A percentile compares a stretch with the other conserved stretches of the same genome.
Conservation (phyloP, 2,329 filamentous ascomycete species). For the Periconia digitata region DNA sequence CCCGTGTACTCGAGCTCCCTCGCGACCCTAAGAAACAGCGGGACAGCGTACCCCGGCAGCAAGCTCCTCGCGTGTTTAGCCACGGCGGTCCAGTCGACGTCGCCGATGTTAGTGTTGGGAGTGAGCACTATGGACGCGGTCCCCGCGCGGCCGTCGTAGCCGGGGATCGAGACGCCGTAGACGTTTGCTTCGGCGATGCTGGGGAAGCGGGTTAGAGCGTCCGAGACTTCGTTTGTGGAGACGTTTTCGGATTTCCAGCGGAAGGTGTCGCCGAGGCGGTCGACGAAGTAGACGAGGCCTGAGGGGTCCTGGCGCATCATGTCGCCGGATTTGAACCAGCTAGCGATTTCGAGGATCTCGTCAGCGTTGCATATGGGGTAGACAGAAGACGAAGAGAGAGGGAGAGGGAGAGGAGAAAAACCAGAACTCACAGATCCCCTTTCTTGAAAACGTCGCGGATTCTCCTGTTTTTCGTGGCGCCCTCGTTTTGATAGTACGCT, state of each 20-base stretch:
- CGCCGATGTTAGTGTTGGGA: slow-evolving; percentile 30
- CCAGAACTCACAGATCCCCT: slow-evolving; percentile 38
- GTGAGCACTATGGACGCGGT: slow-evolving; percentile 46
- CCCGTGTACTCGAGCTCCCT: slow-evolving; percentile 48
- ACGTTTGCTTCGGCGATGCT: slow-evolving; percentile 48
- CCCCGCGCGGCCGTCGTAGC: slow-evolving; percentile 49
- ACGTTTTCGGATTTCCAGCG: slow-evolving; percentile 51
- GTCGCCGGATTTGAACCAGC: slow-evolving; percentile 44
- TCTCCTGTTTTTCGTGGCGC: slow-evolving; percentile 31
- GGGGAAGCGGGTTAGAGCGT: slow-evolving; percentile 44
- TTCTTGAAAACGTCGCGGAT: slow-evolving; percentile 41
- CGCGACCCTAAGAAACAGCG: slow-evolving; percentile 47
- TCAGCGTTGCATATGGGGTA: too few relatives aligned
- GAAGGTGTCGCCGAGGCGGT: slow-evolving; percentile 44
- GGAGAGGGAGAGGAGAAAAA: not conserved
- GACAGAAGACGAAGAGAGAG: not conserved
- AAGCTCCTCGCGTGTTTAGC: slow-evolving; percentile 42
- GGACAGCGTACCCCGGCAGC: slow-evolving; percentile 51
- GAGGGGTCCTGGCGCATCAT: slow-evolving; percentile 39
- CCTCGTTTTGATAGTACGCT: slow-evolving; percentile 39
- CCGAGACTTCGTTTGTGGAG: slow-evolving; percentile 49
- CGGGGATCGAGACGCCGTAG: slow-evolving; percentile 48
- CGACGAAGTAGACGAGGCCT: slow-evolving; percentile 42
- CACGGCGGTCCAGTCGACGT: slow-evolving; percentile 37
- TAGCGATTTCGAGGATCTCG: slow-evolving; percentile 10